Percentiles rank a stretch among this genome's conserved stretches.
Evolutionary conservation across 441 rosid genomes (phyloP).

Genomic region (Populus tomentosa): DNA sequence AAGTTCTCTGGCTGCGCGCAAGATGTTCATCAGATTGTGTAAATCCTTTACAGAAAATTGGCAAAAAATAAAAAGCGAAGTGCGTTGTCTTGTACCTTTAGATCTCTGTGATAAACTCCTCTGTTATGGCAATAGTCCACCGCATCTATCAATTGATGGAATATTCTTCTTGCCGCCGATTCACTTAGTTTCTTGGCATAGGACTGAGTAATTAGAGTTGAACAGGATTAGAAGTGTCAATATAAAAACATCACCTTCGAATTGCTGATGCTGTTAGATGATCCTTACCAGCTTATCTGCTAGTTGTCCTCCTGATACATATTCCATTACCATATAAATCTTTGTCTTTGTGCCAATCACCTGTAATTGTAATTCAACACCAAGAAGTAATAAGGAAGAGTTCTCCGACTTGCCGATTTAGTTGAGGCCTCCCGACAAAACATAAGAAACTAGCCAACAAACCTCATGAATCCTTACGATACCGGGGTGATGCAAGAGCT

Average conservation of each 20-base stretch:
- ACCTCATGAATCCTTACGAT: constrained; percentile 84
- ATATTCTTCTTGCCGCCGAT: constrained; percentile 67
- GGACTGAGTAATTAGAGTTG: constrained; percentile 26
- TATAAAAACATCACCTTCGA: background rate
- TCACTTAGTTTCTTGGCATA: constrained; percentile 50
- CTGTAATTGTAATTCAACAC: constrained; percentile 28
- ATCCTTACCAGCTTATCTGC: constrained; percentile 66
- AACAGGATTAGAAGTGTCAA: background rate
- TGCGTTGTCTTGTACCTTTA: constrained; percentile 46
- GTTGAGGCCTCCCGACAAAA: background rate
- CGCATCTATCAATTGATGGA: constrained; percentile 85
- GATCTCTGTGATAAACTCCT: constrained; percentile 89
- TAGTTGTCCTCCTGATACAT: constrained; percentile 82
- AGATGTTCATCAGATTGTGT: constrained; percentile 9
- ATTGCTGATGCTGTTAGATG: background rate
- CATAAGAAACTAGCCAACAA: background rate
- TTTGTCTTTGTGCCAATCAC: constrained; percentile 83
- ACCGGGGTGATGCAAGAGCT: constrained; percentile 78
- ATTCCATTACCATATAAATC: constrained; percentile 86
- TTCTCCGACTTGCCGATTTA: background rate
- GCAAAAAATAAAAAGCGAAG: no score
- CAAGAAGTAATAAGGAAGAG: background rate
- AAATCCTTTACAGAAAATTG: background rate
- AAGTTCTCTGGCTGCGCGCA: constrained; percentile 74
- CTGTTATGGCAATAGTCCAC: constrained; percentile 79